Evolutionary conservation across 75 land plant species (phyloP).

Genomic region (Cupressus sempervirens): DNA sequence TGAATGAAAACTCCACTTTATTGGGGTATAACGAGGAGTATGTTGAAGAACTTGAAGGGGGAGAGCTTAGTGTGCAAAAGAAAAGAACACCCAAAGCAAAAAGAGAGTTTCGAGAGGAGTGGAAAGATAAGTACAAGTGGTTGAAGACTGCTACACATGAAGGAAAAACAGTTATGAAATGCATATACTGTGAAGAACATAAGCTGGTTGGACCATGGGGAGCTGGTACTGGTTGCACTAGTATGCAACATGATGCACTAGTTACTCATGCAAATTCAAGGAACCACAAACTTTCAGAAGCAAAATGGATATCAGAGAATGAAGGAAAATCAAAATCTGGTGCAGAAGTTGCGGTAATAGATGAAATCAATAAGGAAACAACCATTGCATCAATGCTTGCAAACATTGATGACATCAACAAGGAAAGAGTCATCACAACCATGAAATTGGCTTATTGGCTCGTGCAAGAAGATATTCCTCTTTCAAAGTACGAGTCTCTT

Average conservation of each 20-base stretch:
- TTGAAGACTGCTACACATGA: background rate
- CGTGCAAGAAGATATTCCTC: slow-evolving; percentile 5
- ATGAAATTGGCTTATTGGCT: slow-evolving; percentile 6
- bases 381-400: background rate
- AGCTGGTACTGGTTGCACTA: background rate
- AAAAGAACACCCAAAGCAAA: background rate
- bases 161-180: background rate
- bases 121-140: slow-evolving; percentile 6
- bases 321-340: background rate
- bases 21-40: background rate
- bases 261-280: slow-evolving; percentile 3
- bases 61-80: background rate
- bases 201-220: background rate
- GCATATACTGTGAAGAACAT: background rate
- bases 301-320: background rate
- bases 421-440: background rate
- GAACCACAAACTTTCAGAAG: background rate
- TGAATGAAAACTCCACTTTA: background rate
- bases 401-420: background rate
- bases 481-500: slow-evolving; percentile 1
- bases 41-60: background rate
- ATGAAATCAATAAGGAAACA: background rate
- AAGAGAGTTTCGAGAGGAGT: slow-evolving; percentile 6
- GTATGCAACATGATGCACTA: slow-evolving; percentile 3
- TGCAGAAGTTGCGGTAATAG: background rate